Percentiles rank a stretch among this genome's conserved stretches.
Evolutionary conservation across 2,329 filamentous ascomycete species (phyloP).

Genomic region (Ilyonectria sp.): DNA sequence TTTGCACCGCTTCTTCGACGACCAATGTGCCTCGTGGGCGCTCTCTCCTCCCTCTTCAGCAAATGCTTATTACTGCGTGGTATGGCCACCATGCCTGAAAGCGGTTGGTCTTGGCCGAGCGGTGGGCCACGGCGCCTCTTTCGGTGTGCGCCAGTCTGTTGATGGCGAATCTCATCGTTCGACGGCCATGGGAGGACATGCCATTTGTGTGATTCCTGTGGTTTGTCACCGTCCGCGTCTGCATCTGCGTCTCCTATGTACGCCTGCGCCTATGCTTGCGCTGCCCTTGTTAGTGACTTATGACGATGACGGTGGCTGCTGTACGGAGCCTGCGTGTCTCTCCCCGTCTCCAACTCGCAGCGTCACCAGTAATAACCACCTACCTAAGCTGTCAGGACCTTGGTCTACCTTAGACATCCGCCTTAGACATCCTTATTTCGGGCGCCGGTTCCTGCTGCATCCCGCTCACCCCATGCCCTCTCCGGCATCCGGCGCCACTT

Average conservation of each 20-base stretch:
- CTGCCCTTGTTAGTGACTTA: conserved; percentile 1
- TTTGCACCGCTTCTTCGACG: conserved; percentile 22
- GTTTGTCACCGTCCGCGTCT: conserved; percentile 23
- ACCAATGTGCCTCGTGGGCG: background rate
- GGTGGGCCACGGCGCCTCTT: conserved; percentile 8
- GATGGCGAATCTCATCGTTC: conserved; percentile 21
- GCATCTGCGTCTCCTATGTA: background rate
- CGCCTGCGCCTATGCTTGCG: background rate
- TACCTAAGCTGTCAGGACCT: background rate
- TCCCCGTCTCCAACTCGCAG: background rate
- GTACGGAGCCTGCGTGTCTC: background rate
- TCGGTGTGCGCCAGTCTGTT: conserved; percentile 5
- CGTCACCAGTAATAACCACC: background rate
- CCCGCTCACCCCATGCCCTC: background rate
- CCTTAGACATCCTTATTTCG: background rate
- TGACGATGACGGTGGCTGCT: background rate
- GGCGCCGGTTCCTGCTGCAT: conserved; percentile 4
- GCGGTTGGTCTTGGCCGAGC: background rate
- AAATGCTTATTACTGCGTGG: background rate
- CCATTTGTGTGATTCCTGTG: conserved; percentile 12
- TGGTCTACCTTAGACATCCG: background rate
- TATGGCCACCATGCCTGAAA: background rate
- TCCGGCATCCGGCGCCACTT: conserved; percentile 22
- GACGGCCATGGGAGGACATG: conserved; percentile 25
- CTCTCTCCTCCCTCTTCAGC: background rate